Conservation (phyloP, 2,329 filamentous ascomycete genomes). For the Xylariales sp. region DNA sequence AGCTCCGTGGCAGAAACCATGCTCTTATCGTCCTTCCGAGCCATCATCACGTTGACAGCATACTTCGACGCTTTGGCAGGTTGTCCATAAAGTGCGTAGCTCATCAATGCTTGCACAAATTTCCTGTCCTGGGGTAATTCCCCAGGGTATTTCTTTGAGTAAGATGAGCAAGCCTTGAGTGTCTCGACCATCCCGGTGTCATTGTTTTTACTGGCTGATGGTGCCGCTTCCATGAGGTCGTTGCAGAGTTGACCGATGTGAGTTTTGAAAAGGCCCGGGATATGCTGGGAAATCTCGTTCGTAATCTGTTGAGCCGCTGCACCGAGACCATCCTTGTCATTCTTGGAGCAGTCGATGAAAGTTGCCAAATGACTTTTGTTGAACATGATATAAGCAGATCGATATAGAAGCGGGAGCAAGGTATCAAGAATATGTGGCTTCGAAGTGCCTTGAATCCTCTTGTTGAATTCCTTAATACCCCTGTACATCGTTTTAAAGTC, state of each 20-base stretch:
- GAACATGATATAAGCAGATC: constrained; percentile 79
- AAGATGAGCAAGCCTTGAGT: constrained; percentile 88
- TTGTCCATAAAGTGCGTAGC: constrained; percentile 76
- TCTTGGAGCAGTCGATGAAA: constrained; percentile 83
- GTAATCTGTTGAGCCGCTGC: constrained; percentile 81
- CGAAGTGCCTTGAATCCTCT: constrained; percentile 67
- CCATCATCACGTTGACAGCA: constrained; percentile 84
- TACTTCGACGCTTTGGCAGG: constrained; percentile 87
- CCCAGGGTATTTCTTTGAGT: constrained; percentile 77
- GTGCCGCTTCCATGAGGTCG: constrained; percentile 75
- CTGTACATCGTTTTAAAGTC: constrained; percentile 90
- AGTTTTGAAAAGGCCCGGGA: constrained; percentile 86
- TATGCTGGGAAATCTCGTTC: constrained; percentile 84
- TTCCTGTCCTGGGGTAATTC: constrained; percentile 79
- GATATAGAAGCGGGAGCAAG: constrained; percentile 75
- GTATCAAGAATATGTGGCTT: constrained; percentile 69
- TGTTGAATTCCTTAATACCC: constrained; percentile 84
- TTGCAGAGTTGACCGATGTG: constrained; percentile 90
- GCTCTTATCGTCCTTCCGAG: constrained; percentile 66
- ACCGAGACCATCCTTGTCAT: constrained; percentile 73
- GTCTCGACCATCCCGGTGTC: constrained; percentile 78
- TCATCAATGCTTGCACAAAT: constrained; percentile 74
- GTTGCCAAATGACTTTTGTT: constrained; percentile 90
- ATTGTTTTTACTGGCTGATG: constrained; percentile 62
- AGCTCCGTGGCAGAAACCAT: constrained; percentile 82